Evolutionary conservation across 169 alveolate species (phyloP), one percentile per base, ranked within the genome.

Genomic region (Plasmodium gallinaceum): DNA sequence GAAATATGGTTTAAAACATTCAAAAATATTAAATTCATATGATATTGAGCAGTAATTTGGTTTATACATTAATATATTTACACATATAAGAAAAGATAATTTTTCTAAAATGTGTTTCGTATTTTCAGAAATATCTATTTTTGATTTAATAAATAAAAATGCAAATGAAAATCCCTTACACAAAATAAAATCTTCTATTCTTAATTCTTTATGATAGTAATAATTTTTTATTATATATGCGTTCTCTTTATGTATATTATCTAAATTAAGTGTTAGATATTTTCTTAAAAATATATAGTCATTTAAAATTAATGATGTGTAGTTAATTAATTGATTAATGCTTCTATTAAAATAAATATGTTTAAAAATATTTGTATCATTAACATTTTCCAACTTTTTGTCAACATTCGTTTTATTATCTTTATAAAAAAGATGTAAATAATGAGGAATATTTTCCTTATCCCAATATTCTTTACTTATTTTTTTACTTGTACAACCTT

Each of bases 291-390:
- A 72, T 58, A 86, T 70, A 20, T 43, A 62, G 37, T 86, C 88
- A 71, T 86, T 86, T 86, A 86, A 86, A 70, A 86, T 62, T n/a
- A 52, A 70, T 45, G 92, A 86, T 3, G 92, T 86, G 39, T 86
- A 86, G 37, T 86, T 65, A 71, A 86, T 86, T 60, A 86, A 57
- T 65, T 86, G 88, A 14, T 52, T 45, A 39, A 86, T 61, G 37
- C 45, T 57, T 73, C 87, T 86, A 37, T 86, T 86, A 45, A 86
- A 69, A 58, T 86, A 86, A 42, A 86, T 60, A 14, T 86, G 37
- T 32, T 86, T 86, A 70, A 70, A 86, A 58, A 60, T 64, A 16
- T 69, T 48, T 86, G 24, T 86, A 46, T 60, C 62, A 9, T 61
- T 80, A 10, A 69, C 61, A 32, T 37, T 71, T 62, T 70, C 73